phyloP scores from a whole-genome alignment of 192 early-diverging fungal species.

The Coemansia sp. region DNA sequence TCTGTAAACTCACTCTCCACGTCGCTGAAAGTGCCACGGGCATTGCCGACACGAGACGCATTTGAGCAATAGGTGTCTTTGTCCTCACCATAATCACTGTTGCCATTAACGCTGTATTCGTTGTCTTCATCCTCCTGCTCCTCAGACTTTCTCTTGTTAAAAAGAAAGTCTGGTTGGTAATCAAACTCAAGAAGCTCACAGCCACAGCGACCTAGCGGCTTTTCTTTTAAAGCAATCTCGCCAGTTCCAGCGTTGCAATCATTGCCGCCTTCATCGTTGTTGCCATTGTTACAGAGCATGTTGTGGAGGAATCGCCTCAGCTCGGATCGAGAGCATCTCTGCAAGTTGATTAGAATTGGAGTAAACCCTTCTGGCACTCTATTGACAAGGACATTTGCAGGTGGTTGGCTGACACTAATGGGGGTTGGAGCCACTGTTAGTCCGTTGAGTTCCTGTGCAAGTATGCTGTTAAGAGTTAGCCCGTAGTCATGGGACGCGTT shows the following conservation, averaged over 20 bases:
- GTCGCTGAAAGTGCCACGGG: slow-evolving; percentile 7
- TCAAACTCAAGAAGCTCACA: slow-evolving; percentile 54
- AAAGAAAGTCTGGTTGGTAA: slow-evolving; percentile 50
- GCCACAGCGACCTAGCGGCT: slow-evolving; percentile 29
- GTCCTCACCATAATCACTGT: slow-evolving; percentile 3
- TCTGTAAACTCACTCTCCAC: slow-evolving; percentile 2
- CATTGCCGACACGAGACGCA: background rate
- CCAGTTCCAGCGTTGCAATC: background rate
- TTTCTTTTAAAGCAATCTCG: slow-evolving; percentile 7
- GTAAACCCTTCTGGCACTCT: slow-evolving; percentile 44
- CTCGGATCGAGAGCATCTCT: slow-evolving; percentile 41
- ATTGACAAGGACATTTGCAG: slow-evolving; percentile 41
- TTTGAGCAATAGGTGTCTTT: background rate
- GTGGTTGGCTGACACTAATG: slow-evolving; percentile 17
- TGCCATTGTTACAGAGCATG: slow-evolving; percentile 26
- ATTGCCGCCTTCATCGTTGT: background rate
- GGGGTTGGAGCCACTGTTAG: slow-evolving; percentile 36
- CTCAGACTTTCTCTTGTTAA: slow-evolving; percentile 28
- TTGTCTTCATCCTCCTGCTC: background rate
- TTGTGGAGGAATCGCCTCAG: slow-evolving; percentile 43
- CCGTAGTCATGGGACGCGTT: slow-evolving; percentile 29
- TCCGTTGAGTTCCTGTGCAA: slow-evolving; percentile 41
- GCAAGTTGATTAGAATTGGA: slow-evolving; percentile 43
- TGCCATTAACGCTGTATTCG: slow-evolving; percentile 15
- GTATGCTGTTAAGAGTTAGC: slow-evolving; percentile 25